These are phyloP conservation scores for Tetrapisispora namnaoensis DNA, from an alignment of 805 yeast genomes.

Conservation along the genomic window DNA sequence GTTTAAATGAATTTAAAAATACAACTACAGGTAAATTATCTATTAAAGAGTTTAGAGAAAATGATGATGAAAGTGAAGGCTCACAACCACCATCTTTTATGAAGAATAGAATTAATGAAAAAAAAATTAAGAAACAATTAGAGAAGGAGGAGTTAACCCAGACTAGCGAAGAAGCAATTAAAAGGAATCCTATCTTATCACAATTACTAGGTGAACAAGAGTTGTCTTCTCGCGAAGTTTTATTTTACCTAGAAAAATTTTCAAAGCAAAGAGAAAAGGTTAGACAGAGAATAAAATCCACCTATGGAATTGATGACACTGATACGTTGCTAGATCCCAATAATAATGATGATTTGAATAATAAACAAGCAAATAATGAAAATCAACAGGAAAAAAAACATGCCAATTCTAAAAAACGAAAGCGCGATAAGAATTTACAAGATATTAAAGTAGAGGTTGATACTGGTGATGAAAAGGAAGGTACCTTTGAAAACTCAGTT, in stretches of 20 bases:
- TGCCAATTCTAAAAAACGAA: constrained; percentile 4
- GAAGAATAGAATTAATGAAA: constrained; percentile 47
- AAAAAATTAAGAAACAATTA: constrained; percentile 30
- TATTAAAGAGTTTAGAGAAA: constrained; percentile 60
- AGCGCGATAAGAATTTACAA: constrained; percentile 7
- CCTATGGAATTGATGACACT: constrained; percentile 26
- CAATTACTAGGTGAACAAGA: constrained; percentile 37
- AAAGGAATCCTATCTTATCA: constrained; percentile 35
- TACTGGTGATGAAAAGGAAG: constrained; percentile 9
- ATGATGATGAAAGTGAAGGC: constrained; percentile 23
- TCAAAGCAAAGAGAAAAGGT: constrained; percentile 23
- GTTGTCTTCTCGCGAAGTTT: constrained; percentile 38
- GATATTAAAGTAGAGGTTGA: constrained; percentile 6
- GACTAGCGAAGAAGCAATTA: constrained; percentile 33
- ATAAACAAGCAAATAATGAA: constrained; percentile 3
- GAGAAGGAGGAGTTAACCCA: constrained; percentile 18
- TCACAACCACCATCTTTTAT: constrained; percentile 79
- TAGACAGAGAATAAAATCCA: constrained; percentile 20
- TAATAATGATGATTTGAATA: constrained; percentile 5
- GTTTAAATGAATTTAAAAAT: constrained; percentile 77
- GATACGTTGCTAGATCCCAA: constrained; percentile 16
- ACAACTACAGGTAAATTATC: constrained; percentile 69
- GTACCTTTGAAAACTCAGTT: constrained; percentile 7
- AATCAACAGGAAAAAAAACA: constrained; percentile 10
- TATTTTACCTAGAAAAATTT: constrained; percentile 28